Evolutionary conservation across 768 basidiomycete genomes (phyloP).

Genomic region (Panaeolus cyanescens): DNA sequence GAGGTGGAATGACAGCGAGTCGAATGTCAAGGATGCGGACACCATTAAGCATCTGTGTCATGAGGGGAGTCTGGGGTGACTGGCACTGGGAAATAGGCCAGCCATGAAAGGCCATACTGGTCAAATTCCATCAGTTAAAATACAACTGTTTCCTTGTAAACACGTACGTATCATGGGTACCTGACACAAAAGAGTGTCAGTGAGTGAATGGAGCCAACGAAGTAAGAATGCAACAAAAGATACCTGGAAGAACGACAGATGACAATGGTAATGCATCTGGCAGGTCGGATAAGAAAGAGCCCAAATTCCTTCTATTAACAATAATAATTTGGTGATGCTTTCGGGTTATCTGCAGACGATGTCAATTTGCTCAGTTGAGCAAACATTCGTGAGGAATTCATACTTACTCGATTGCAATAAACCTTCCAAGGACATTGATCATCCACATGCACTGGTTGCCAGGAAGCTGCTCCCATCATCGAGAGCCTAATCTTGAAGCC

Average conservation of each 20-base stretch:
- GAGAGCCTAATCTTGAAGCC: conserved; percentile 28
- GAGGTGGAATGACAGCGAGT: conserved; percentile 57
- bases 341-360: conserved; percentile 41
- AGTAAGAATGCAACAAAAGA: conserved; percentile 20
- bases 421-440: conserved; percentile 58
- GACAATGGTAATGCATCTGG: conserved; percentile 72
- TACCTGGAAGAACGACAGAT: conserved; percentile 78
- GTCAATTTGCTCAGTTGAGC: not conserved
- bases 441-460: conserved; percentile 44
- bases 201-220: not conserved
- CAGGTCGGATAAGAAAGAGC: conserved; percentile 57
- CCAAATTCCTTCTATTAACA: conserved; percentile 58
- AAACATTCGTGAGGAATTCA: not conserved
- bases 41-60: conserved; percentile 71
- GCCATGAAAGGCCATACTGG: conserved; percentile 80
- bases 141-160: not conserved
- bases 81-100: conserved; percentile 92
- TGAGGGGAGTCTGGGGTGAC: conserved; percentile 57
- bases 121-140: not conserved
- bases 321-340: conserved; percentile 52
- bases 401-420: conserved; percentile 54
- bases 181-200: conserved; percentile 26
- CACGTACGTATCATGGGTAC: conserved; percentile 72
- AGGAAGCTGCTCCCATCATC: conserved; percentile 36
- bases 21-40: conserved; percentile 85